Base-by-base conservation (phyloP, 805 yeast species). In the Pichia kluyveri region DNA sequence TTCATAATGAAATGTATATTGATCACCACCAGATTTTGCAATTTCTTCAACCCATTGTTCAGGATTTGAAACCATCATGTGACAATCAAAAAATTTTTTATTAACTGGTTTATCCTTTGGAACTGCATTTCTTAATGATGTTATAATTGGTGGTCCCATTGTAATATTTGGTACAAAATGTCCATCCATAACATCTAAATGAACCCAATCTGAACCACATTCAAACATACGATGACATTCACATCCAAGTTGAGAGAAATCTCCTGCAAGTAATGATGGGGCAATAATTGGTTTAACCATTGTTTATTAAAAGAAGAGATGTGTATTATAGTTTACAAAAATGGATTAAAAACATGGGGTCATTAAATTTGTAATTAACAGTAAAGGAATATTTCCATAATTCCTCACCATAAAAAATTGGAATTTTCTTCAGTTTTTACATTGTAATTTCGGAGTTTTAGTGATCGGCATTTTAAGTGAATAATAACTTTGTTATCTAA, bases 121-220 rank as follows among this genome's bases (percentile, higher is more conserved):
- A 42, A 89, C 77, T 34, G 80, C 79, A 53, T 80, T 76, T 59
- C 97, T 79, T 61, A 90, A 76, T 34, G 86, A 79, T 48, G 80
- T 69, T 44, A 90, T 89, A 47, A 91, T 79, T 48, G 96, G 96
- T 37, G 95, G 88, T 27, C 99, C 99, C 60, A 93, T 72, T 1
- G 96, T 83, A 55, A 93, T 83, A 70, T 93, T 93, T 56, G 99
- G 99, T 44, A 93, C 99, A 63, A 93, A 93, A 68, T 91, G 90
- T 43, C 99, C 99, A 65, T 93, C 99, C 99, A 93, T 93, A 43
- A 93, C 91, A 67, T 93, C 99, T 46, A 93, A 80, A 67, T 93
- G 99, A 52, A 93, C 80, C 99, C 99, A 93, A 60, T 91, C 96
- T 19, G 96, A 95, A 26, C 86, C 83, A 48, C 83, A 74, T 45